Evolutionary conservation across 495 filamentous ascomycete genomes (phyloP), one percentile per base, ranked within the genome.

Genomic region (Pyrenopolyporus hunteri): DNA sequence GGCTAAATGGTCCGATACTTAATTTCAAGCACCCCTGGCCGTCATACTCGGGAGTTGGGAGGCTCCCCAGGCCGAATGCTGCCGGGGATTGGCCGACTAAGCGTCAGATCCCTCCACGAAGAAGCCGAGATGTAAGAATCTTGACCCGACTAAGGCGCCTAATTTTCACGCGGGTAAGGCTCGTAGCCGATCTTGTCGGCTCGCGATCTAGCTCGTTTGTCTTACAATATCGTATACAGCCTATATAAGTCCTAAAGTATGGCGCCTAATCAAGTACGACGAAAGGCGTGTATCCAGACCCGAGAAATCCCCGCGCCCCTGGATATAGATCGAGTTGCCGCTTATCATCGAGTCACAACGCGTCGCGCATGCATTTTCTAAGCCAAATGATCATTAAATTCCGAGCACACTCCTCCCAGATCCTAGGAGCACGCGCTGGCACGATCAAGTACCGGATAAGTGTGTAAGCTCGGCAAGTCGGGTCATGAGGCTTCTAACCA

Each of bases 1-100:
- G 51, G 46, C 43, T 53, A 61, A 61, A 53, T 66, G 51, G 52
- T 57, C 46, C 52, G 63, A 66, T 54, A 36, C 45, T 61, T 66
- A 61, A 66, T 61, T 53, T 61, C 52, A 28, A 37, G 32, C 36
- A 65, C 43, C 57, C 63, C 57, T 61, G 63, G 47, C 52, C 42
- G 6, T 46, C 32, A 43, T 37, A 26, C 28, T 57, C 63, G 57
- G 57, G 57, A 61, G 52, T 60, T 66, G 14, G 51, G 32, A 48
- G 44, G 14, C 16, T 61, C 42, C 19, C 39, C 8, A 53, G 14
- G 29, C 32, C 26, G 42, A 28, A 47, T 57, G 40, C 19, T 48
- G 7, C 63, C 57, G 51, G 47, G 17, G 40, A 61, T 40, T 49
- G 57, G 20, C 63, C 63, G 63, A 54, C 26, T 28, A 42, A 45